A percentile compares a stretch with the other conserved stretches of the same genome.
Evolutionary conservation across 345 rosid species (phyloP).

Genomic region (Gossypium longicalyx): DNA sequence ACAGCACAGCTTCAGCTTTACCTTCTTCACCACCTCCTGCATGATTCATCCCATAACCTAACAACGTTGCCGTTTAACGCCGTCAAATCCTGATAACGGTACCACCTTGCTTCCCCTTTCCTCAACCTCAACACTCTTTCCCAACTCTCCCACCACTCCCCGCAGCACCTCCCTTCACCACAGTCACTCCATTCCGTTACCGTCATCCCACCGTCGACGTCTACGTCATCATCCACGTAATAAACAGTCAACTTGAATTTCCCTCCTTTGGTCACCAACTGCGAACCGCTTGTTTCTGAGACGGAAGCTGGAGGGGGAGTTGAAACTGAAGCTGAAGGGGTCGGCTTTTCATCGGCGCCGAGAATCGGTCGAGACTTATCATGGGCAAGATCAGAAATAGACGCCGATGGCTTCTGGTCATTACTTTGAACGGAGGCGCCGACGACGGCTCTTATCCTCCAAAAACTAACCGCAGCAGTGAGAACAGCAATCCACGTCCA

Average conservation of each 20-base stretch:
- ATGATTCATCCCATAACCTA: slow-evolving; percentile 54
- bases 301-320: not conserved
- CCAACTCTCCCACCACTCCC: slow-evolving; percentile 44
- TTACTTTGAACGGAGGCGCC: not conserved
- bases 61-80: slow-evolving; percentile 68
- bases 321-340: slow-evolving; percentile 11
- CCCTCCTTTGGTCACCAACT: slow-evolving; percentile 28
- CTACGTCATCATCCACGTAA: slow-evolving; percentile 26
- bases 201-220: not conserved
- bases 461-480: slow-evolving; percentile 65
- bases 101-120: slow-evolving; percentile 48
- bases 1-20: slow-evolving; percentile 14
- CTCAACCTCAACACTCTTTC: slow-evolving; percentile 32
- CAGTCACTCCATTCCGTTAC: not conserved
- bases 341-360: not conserved
- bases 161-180: not conserved
- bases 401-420: slow-evolving; percentile 2
- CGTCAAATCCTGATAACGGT: slow-evolving; percentile 55
- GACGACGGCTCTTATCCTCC: slow-evolving; percentile 50
- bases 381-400: not conserved
- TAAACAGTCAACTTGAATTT: slow-evolving; percentile 39
- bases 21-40: not conserved
- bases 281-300: slow-evolving; percentile 3
- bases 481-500: slow-evolving; percentile 75
- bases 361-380: not conserved